Percentiles rank a stretch among this genome's conserved stretches.
These are phyloP conservation scores for Rhododendron mucronatum DNA, from an alignment of 148 eudicot genomes.

Conservation along the genomic window DNA sequence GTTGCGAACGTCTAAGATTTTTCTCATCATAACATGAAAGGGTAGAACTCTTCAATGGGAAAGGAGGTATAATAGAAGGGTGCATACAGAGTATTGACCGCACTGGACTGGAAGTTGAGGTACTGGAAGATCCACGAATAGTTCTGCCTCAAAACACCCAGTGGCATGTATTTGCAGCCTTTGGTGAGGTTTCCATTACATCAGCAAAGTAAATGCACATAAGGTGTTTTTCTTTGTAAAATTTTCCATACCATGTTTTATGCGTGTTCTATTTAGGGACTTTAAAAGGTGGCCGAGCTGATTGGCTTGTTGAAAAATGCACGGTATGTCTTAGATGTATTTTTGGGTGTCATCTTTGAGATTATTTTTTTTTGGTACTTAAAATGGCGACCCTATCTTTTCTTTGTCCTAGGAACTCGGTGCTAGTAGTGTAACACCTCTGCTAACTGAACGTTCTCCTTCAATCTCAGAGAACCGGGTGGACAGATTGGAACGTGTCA, in stretches of 20 bases:
- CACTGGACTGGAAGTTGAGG: slow-evolving; percentile 65
- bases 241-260: slow-evolving; percentile 10
- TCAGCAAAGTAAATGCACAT: background rate
- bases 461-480: slow-evolving; percentile 84
- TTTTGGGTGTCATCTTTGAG: background rate
- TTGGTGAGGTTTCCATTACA: slow-evolving; percentile 44
- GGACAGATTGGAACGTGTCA: slow-evolving; percentile 79
- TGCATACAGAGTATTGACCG: slow-evolving; percentile 75
- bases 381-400: background rate
- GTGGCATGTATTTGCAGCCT: slow-evolving; percentile 94
- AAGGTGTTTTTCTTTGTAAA: background rate
- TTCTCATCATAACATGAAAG: slow-evolving; percentile 47
- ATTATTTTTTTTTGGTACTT: background rate
- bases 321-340: slow-evolving; percentile 41
- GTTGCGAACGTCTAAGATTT: background rate
- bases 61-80: slow-evolving; percentile 79
- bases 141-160: slow-evolving; percentile 51
- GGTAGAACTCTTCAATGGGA: slow-evolving; percentile 95
- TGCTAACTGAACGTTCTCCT: slow-evolving; percentile 78
- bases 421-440: slow-evolving; percentile 79
- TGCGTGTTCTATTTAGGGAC: slow-evolving; percentile 45
- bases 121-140: slow-evolving; percentile 49
- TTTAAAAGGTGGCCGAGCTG: slow-evolving; percentile 91
- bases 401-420: slow-evolving; percentile 67
- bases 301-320: slow-evolving; percentile 99